A percentile compares a stretch with the other conserved stretches of the same genome.
phyloP scores from a whole-genome alignment of 306 rosid species.

The Cucurbita argyrosperma region DNA sequence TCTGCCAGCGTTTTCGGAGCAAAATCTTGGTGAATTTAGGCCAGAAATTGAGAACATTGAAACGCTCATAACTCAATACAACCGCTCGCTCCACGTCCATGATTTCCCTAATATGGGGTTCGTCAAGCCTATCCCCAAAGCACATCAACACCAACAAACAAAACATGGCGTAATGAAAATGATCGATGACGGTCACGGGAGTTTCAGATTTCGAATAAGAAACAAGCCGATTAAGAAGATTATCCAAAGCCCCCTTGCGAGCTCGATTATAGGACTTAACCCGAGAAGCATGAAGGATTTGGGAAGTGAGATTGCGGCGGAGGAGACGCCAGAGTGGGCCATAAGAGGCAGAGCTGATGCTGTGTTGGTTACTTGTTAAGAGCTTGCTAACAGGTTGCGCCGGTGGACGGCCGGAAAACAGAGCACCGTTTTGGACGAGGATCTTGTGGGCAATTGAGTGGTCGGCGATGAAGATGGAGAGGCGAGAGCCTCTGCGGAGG shows the following conservation, averaged over 20 bases:
- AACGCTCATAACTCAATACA: not conserved
- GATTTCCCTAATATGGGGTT: not conserved
- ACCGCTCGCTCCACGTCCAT: not conserved
- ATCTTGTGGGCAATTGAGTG: not conserved
- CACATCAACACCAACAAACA: not conserved
- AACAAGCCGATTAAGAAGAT: not conserved
- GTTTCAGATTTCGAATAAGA: not conserved
- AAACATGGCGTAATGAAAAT: not conserved
- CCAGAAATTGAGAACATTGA: not conserved
- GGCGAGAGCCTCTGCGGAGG: not conserved
- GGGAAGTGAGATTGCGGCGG: not conserved
- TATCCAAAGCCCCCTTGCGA: not conserved
- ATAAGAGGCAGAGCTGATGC: not conserved
- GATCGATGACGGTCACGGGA: not conserved
- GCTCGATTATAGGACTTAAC: not conserved
- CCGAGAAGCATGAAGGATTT: not conserved
- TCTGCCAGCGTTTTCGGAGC: not conserved
- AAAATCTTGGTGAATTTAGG: not conserved
- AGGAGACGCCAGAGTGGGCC: not conserved
- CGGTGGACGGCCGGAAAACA: not conserved
- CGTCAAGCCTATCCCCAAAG: not conserved
- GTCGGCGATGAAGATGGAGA: not conserved
- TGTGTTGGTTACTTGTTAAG: not conserved
- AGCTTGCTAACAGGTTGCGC: not conserved
- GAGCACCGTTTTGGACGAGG: not conserved